phyloP scores from a whole-genome alignment of 2,329 filamentous ascomycete species.

The Phyllosticta ampelicida region DNA sequence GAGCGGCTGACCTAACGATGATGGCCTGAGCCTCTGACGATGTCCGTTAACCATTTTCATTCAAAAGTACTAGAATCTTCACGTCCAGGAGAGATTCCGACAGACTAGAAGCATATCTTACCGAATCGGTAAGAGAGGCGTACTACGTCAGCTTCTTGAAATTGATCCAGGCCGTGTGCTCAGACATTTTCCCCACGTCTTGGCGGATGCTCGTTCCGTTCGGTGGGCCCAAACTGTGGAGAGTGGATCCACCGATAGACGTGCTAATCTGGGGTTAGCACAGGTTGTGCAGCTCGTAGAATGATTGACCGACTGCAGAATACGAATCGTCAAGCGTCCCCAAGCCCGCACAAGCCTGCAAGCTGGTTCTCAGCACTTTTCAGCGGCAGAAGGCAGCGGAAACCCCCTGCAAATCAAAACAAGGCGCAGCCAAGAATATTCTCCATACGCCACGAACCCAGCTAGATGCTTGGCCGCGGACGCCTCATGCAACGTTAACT shows the following conservation, averaged over 20 bases:
- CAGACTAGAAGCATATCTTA: not conserved
- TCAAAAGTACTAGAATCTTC: not conserved
- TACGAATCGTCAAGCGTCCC: not conserved
- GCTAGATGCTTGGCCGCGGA: not conserved
- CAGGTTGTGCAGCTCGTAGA: not conserved
- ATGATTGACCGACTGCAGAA: not conserved
- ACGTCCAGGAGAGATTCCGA: not conserved
- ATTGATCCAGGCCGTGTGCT: not conserved
- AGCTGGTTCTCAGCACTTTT: not conserved
- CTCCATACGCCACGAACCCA: not conserved
- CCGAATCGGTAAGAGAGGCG: not conserved
- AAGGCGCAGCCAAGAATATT: not conserved
- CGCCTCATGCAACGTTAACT: not conserved
- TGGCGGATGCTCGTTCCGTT: not conserved
- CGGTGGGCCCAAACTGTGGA: not conserved
- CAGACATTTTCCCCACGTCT: not conserved
- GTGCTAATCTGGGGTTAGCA: not conserved
- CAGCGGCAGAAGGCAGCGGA: not conserved
- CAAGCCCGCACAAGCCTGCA: not conserved
- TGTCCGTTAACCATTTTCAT: not conserved
- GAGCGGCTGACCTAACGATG: conserved; percentile 17
- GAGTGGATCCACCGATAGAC: not conserved
- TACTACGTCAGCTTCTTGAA: not conserved
- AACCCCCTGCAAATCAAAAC: not conserved
- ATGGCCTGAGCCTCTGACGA: conserved; percentile 7